These are phyloP conservation scores for Cutaneotrichosporon spelunceum DNA, from an alignment of 1,284 basidiomycete genomes.

Conservation along the genomic window DNA sequence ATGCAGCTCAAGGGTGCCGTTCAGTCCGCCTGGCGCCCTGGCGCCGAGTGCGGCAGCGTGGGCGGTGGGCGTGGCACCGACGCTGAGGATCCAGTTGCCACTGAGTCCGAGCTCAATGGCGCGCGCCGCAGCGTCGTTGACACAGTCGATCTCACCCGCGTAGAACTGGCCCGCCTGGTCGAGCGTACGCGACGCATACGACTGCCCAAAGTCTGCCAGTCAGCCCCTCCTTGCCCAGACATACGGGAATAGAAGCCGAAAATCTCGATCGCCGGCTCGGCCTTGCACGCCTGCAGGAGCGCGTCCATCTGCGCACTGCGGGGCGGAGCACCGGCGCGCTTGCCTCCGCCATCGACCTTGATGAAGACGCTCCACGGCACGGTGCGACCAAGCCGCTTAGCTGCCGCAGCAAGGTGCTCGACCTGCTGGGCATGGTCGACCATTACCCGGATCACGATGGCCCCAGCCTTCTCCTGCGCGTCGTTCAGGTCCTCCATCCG, in stretches of 20 bases:
- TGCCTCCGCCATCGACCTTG: constrained; percentile 73
- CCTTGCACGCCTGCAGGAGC: constrained; percentile 58
- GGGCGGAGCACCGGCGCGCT: constrained; percentile 75
- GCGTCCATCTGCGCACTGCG: constrained; percentile 58
- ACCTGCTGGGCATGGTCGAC: constrained; percentile 74
- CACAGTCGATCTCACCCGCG: constrained; percentile 67
- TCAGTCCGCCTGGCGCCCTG: constrained; percentile 40
- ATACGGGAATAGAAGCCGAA: constrained; percentile 76
- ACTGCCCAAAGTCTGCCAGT: constrained; percentile 53
- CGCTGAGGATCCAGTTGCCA: constrained; percentile 64
- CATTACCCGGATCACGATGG: constrained; percentile 63
- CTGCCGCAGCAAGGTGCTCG: constrained; percentile 59
- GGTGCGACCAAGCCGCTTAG: constrained; percentile 39
- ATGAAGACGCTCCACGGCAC: constrained; percentile 69
- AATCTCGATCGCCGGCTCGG: constrained; percentile 55
- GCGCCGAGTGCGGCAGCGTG: constrained; percentile 58
- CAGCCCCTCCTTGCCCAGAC: constrained; percentile 6
- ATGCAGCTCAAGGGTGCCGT: constrained; percentile 66
- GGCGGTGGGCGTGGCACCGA: constrained; percentile 80
- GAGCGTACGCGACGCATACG: constrained; percentile 67
- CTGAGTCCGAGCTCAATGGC: constrained; percentile 53
- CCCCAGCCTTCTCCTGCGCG: constrained; percentile 59
- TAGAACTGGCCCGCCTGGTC: constrained; percentile 64
- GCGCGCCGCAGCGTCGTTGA: constrained; percentile 63
- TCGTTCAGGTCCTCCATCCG: constrained; percentile 68